phyloP scores from a whole-genome alignment of 257 asterid genomes.

The Eustoma russellianum region DNA sequence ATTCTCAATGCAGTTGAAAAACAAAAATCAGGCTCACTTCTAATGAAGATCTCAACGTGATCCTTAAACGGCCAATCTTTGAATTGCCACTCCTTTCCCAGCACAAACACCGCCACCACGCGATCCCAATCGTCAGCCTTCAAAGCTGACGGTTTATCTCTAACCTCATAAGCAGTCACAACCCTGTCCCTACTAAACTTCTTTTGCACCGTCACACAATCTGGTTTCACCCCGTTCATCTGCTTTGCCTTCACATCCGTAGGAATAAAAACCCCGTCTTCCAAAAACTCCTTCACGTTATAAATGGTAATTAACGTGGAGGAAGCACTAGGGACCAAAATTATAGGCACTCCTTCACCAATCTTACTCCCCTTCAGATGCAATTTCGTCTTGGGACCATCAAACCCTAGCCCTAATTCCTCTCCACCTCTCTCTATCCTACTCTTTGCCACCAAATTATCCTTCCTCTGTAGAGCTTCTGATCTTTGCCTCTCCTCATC shows the following conservation, averaged over 20 bases:
- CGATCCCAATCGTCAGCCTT: constrained; percentile 98
- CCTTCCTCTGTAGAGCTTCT: constrained; percentile 84
- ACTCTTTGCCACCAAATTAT: constrained; percentile 79
- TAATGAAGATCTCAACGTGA: constrained; percentile 88
- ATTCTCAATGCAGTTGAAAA: constrained; percentile 4
- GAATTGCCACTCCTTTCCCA: constrained; percentile 99
- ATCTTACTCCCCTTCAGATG: constrained; percentile 48
- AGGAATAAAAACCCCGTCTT: constrained; percentile 85
- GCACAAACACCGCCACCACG: constrained; percentile 93
- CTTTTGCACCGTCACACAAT: constrained; percentile 96
- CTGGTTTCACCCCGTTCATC: constrained; percentile 80
- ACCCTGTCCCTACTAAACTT: constrained; percentile 95
- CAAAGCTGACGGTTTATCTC: constrained; percentile 89
- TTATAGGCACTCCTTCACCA: constrained; percentile 96
- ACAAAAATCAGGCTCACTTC: constrained; percentile 41
- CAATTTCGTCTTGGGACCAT: constrained; percentile 63
- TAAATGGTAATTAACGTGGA: constrained; percentile 86
- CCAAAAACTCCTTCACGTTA: constrained; percentile 94
- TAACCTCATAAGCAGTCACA: constrained; percentile 93
- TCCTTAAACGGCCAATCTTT: constrained; percentile 98
- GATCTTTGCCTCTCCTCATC: constrained; percentile 78
- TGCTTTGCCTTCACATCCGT: constrained; percentile 88
- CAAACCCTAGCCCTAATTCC: constrained; percentile 38
- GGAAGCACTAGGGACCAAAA: constrained; percentile 88
- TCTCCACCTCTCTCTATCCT: constrained; percentile 65